Evolutionary conservation across 495 filamentous ascomycete genomes (phyloP), one percentile per base, ranked within the genome.

Genomic region (Neurospora tetraspora): DNA sequence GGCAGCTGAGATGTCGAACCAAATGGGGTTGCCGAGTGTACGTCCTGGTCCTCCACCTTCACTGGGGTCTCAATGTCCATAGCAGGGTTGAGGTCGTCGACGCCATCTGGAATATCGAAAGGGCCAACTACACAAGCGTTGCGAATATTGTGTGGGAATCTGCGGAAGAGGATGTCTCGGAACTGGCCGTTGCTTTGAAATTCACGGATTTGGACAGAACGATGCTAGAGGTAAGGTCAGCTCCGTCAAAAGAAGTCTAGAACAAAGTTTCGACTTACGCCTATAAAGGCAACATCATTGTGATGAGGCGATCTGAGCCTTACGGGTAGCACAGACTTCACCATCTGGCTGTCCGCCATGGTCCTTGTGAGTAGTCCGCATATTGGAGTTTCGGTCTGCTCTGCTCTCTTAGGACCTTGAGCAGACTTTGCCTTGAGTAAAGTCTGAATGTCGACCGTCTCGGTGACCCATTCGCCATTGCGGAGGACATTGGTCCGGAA

Each of bases 251-350:
- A 47, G n/a, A 74, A 37, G 20, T 9, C 36, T 34, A 18, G 45
- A 37, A 53, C 61, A 74, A 71, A 43, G 45, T 71, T 59, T 59
- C 20, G 38, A 70, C 90, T 80, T 80, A 94, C 92, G 43, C 92
- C 89, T 68, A 99, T 87, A 74, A 98, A 94, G n/a, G 94, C 90
- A 74, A 98, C 92, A 85, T 99, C 94, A 71, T 97, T 94, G 71
- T 89, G 86, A 10, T 86, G 78, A 68, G 84, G 82, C 71, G 88
- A 88, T 59, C 94, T 85, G 69, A 98, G 85, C 72, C 91, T 88
- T 10, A 91, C 93, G 11, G 95, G 94, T 14, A 97, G 80, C 43
- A 98, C 92, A 81, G 88, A 91, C 76, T 92, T 91, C 73, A 93
- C 87, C 31, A 91, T 84, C 2, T 93, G 90, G 71, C 92, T 97